Conservation (phyloP, 2,329 filamentous ascomycete genomes). For the Endocalyx cinctus region DNA sequence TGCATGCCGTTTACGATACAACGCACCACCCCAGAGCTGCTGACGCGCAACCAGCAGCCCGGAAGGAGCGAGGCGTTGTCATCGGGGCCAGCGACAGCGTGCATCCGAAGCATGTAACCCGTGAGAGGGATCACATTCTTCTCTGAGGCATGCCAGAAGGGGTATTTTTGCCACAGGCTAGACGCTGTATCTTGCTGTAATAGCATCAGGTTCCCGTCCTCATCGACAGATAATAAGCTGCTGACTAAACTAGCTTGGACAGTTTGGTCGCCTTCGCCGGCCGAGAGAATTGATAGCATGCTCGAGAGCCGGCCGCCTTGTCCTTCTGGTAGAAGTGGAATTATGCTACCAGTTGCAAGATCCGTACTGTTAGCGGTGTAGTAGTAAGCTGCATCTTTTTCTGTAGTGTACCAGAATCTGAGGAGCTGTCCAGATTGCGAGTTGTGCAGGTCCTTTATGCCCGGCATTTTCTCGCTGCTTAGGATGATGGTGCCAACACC, state of each 20-base stretch:
- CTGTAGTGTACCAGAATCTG: not conserved
- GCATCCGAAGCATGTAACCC: not conserved
- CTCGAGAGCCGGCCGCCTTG: conserved; percentile 66
- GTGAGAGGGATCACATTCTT: not conserved
- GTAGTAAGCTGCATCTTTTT: not conserved
- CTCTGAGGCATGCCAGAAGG: not conserved
- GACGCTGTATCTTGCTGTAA: not conserved
- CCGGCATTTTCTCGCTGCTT: not conserved
- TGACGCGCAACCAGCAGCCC: not conserved
- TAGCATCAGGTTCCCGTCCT: not conserved
- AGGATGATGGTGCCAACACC: not conserved
- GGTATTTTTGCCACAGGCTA: not conserved
- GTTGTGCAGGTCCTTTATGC: not conserved
- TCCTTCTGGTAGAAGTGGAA: conserved; percentile 42
- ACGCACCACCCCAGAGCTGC: not conserved
- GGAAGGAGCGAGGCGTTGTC: not conserved
- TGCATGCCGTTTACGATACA: not conserved
- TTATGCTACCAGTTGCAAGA: not conserved
- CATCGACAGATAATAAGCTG: not conserved
- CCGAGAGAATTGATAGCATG: too few relatives aligned
- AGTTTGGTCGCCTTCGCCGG: too few relatives aligned
- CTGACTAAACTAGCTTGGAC: conserved; percentile 1
- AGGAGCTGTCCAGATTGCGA: not conserved
- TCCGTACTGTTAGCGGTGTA: not conserved
- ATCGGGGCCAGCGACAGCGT: not conserved